Evolutionary conservation across 2,329 filamentous ascomycete genomes (phyloP), one percentile per base, ranked within the genome.

Genomic region (Sclerotinia spermophila): DNA sequence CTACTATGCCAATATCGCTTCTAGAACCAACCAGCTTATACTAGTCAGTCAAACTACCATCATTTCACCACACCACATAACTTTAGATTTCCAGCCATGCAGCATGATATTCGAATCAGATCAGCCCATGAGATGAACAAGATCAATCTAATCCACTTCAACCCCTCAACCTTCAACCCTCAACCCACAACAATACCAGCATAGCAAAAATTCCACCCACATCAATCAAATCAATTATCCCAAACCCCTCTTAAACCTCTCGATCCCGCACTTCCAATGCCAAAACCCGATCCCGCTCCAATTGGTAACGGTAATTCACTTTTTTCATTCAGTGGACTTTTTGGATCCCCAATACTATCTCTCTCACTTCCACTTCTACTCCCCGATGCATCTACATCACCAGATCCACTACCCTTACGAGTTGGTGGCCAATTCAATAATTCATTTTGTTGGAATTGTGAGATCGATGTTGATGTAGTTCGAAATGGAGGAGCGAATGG

Each of bases 301-400:
- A 67, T 67, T 13, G 66, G 53, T 15, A 45, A 30, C 35, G 45
- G 67, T 10, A 69, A 65, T 15, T 51, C 33, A 42, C 45, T 53
- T 70, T 71, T 75, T 73, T 40, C 72, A 72, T 59, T 71, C 68
- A 71, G 71, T 62, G 86, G 86, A 77, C 87, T 89, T 72, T 82
- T 82, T 35, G 85, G 84, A 75, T 87, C 86, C 66, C 82, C 80
- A 48, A 82, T 77, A 76, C 85, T 86, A n/a, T 81, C 82, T 64
- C 77, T 74, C 48, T 75, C 73, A 74, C 83, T 84, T 53, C 84
- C 83, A 61, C 73, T 75, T 38, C 74, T 74, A 74, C 84, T 86
- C 33, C 53, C 73, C 71, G 62, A 73, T 74, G 24, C 70, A 72
- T 64, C 75, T 74, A 24, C 70, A 72, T 64, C 75, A 66, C 71